Conservation (phyloP, 2,329 filamentous ascomycete genomes). For the Nemania diffusa region DNA sequence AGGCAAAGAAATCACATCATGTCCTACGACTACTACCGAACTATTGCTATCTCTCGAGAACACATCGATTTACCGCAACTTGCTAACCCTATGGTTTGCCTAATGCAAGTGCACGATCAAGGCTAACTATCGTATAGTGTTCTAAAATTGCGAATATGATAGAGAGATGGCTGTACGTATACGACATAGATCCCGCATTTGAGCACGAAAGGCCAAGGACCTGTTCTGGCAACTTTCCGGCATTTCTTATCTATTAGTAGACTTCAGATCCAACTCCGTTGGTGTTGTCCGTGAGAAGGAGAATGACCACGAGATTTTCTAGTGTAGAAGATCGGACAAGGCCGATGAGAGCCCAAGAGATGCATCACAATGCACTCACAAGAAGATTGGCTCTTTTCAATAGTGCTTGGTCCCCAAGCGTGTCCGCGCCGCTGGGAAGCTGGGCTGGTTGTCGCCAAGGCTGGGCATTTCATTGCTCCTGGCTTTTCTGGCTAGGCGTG, state of each 20-base stretch:
- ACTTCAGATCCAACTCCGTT: not conserved
- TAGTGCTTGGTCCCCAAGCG: constrained; percentile 1
- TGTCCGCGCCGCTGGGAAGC: constrained; percentile 1
- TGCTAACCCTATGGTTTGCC: not conserved
- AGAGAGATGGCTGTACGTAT: not conserved
- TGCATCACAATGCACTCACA: not conserved
- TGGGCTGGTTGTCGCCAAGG: constrained; percentile 17
- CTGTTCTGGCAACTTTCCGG: not conserved
- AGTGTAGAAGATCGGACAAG: not conserved
- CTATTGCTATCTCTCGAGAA: not conserved
- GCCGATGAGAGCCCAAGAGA: not conserved
- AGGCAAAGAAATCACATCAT: not conserved
- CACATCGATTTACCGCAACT: not conserved
- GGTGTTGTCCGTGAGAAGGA: not conserved
- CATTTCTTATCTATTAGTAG: not conserved
- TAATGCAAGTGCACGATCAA: not conserved
- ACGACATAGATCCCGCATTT: not conserved
- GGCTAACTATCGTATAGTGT: not conserved
- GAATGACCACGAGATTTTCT: not conserved
- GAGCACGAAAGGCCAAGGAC: not conserved
- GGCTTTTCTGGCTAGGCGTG: constrained; percentile 22
- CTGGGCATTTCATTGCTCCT: constrained; percentile 28
- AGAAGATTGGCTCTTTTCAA: not conserved
- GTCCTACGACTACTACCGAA: not conserved
- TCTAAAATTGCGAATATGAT: not conserved